A percentile compares a stretch with the other conserved stretches of the same genome.
Evolutionary conservation across 805 yeast genomes (phyloP).

Genomic region (Candida insectorum): DNA sequence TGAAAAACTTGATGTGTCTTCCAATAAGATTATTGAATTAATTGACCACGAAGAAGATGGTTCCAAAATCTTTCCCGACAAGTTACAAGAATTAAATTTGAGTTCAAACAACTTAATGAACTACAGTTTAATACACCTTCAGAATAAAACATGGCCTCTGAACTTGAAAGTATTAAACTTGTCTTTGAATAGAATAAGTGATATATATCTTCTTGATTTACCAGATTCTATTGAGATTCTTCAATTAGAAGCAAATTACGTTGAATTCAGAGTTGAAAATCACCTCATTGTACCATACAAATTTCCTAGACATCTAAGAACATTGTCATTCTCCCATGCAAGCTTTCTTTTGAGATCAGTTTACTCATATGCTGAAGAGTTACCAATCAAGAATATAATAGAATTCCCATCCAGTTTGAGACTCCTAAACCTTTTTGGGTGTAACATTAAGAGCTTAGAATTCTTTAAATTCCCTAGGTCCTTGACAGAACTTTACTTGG

Average conservation of each 20-base stretch:
- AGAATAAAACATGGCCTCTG: conserved; percentile 8
- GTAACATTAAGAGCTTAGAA: conserved; percentile 12
- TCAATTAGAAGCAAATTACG: conserved; percentile 6
- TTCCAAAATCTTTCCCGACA: conserved; percentile 8
- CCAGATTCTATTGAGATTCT: conserved; percentile 9
- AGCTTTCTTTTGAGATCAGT: too few species aligned
- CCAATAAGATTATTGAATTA: conserved; percentile 17
- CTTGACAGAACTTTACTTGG: conserved; percentile 20
- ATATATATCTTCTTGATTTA: conserved; percentile 4
- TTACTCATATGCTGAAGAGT: too few species aligned
- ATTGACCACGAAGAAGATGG: neutral
- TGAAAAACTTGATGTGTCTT: conserved; percentile 27
- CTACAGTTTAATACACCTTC: neutral
- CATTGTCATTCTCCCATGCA: neutral
- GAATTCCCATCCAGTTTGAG: conserved; percentile 5
- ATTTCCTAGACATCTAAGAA: conserved; percentile 3
- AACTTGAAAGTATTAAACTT: conserved; percentile 10
- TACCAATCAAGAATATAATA: conserved; percentile 1
- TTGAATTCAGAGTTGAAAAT: conserved; percentile 1
- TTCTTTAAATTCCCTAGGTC: conserved; percentile 26
- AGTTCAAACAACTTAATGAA: conserved; percentile 6
- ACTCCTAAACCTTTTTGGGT: conserved; percentile 4
- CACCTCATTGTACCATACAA: conserved; percentile 2
- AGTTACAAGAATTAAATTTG: conserved; percentile 10
- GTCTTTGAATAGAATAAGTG: conserved; percentile 6